Evolutionary conservation across 768 basidiomycete species (phyloP).

Genomic region (Multifurca ochricompacta): DNA sequence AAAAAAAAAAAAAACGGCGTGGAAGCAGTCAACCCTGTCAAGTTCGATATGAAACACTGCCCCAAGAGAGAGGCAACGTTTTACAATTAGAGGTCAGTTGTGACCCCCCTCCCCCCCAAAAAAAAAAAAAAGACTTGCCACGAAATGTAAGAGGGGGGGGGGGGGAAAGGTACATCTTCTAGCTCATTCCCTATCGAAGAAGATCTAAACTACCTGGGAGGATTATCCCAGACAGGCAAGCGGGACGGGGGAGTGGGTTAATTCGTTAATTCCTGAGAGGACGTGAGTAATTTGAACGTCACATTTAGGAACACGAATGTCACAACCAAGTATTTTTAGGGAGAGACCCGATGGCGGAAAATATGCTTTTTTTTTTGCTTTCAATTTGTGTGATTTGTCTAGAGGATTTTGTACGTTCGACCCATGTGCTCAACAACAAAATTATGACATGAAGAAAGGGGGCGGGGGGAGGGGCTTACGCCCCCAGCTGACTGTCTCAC

Average conservation of each 20-base stretch:
- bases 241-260: neutral
- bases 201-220: neutral
- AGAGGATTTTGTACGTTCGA: neutral
- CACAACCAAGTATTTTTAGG: neutral
- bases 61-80: no score
- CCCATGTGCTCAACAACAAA: neutral
- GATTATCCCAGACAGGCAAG: neutral
- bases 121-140: no score
- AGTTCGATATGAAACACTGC: neutral
- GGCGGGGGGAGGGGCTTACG: no score
- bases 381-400: no score
- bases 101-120: no score
- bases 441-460: neutral
- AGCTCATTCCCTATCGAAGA: neutral
- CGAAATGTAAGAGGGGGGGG: neutral
- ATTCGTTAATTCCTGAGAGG: neutral
- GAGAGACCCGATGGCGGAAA: neutral
- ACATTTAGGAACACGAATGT: neutral
- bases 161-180: neutral
- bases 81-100: no score
- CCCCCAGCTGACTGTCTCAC: neutral
- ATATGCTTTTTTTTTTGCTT: no score
- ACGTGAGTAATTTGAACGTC: neutral
- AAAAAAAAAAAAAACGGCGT: slow-evolving; percentile 2
- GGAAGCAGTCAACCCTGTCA: slow-evolving; percentile 1